Evolutionary conservation across 805 yeast genomes (phyloP), one percentile per base, ranked within the genome.

Genomic region (Starmerella stellata): DNA sequence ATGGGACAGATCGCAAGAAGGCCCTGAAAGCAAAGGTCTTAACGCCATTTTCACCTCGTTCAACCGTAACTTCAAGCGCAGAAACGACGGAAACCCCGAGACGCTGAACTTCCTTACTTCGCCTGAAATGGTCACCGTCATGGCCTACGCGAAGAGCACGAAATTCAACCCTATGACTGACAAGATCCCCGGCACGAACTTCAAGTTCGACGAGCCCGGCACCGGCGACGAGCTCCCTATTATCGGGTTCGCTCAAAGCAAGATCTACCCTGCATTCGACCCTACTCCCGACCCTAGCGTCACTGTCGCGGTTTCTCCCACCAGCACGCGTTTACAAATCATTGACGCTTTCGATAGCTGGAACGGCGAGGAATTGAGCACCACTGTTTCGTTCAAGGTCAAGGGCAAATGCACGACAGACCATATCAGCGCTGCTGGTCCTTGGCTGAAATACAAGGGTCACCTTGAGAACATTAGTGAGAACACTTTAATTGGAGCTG

Each of bases 341-440:
- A 64, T 87, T 48, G 93, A 80, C 39, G 96, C 95, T 18, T 87
- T 90, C 58, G 60, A 68, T 34, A 69, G 87, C 18, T 87, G 95
- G 92, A 63, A 75, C 44, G 93, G 93, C 39, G 58, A 80, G 55
- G 98, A 87, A 58, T 61, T 87, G 47, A 66, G 71, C 45, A 72
- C 83, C 25, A 72, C 72, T 35, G 79, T 87, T 2, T 63, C 85
- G 44, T 61, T 87, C 55, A 87, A 87, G 63, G 96, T 90, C 34
- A 87, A 82, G 62, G 98, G 98, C 47, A 87, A 87, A 62, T 90
- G 96, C 68, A 87, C 98, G 31, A 87, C 98, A 29, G 98, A 87
- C 59, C 98, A 87, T 58, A 90, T 87, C 51, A 83, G 95, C 20
- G 96, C 96, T 38, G 98, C 98, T 34, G 98, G 98, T 55, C 92